phyloP scores from a whole-genome alignment of 2,329 filamentous ascomycete genomes.

The Aspergillus nomiae region DNA sequence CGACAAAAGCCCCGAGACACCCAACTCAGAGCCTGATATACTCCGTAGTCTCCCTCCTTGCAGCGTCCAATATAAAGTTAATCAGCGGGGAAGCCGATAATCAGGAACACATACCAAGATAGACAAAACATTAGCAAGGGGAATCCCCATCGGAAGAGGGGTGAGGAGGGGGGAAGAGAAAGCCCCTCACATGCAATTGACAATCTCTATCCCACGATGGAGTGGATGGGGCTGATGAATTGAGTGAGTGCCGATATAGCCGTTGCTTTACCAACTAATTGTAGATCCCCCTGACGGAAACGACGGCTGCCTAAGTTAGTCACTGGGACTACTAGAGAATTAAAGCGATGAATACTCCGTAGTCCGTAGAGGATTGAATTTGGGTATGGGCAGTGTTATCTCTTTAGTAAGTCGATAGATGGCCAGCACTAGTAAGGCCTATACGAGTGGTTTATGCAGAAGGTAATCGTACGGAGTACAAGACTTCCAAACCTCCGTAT shows the following conservation, averaged over 20 bases:
- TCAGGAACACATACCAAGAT: background rate
- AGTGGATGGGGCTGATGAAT: background rate
- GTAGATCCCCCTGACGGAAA: constrained; percentile 5
- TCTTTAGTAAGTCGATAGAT: background rate
- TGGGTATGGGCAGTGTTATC: background rate
- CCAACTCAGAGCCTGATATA: background rate
- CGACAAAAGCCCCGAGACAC: background rate
- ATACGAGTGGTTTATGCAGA: background rate
- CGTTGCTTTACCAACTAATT: constrained; percentile 1
- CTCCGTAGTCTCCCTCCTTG: background rate
- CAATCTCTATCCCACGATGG: background rate
- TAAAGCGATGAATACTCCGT: background rate
- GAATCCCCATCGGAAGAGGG: background rate
- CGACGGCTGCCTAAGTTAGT: constrained; percentile 1
- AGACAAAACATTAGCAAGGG: background rate
- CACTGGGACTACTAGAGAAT: background rate
- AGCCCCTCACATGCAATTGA: background rate
- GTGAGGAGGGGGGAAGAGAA: background rate
- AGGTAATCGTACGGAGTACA: background rate
- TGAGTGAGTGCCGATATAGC: background rate
- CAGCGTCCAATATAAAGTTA: background rate
- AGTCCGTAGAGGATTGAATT: background rate
- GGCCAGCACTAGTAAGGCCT: background rate
- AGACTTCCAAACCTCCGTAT: background rate
- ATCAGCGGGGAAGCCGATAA: background rate